Evolutionary conservation across 495 filamentous ascomycete genomes (phyloP), one percentile per base, ranked within the genome.

Genomic region (Pyrenopolyporus hunteri): DNA sequence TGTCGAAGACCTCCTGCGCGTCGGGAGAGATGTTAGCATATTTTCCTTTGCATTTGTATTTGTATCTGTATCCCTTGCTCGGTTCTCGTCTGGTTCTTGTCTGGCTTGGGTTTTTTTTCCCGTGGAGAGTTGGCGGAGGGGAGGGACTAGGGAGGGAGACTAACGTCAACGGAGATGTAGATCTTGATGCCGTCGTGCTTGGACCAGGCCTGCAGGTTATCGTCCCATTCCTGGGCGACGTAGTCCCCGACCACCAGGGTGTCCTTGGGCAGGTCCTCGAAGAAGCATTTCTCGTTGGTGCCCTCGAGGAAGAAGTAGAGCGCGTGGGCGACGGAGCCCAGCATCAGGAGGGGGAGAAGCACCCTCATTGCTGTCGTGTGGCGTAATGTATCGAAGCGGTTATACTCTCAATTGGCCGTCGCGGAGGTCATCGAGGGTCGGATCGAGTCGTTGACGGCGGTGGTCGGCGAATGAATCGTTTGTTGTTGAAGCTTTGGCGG

Each of bases 241-340:
- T 89, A 98, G 74, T 92, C 89, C 64, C 93, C 94, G 35, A 96
- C 92, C 43, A 98, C 93, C 10, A 98, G 77, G 1, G 94, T 98
- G 77, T 97, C 95, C 79, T 98, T 97, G 43, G 95, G 79, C 39
- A 98, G 84, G 76, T 98, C 95, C 80, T 98, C 94, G 78, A 89
- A 97, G 86, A 98, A 98, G 77, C 94, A 98, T 73, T 90, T 92
- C 61, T 87, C 83, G 63, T 80, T 78, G 11, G 84, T 82, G 63
- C 88, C 89, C 69, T 98, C 93, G 74, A 98, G 86, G 81, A 90
- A 97, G 84, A 98, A 97, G 85, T 96, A 92, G 53, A 98, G 85
- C 32, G 91, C 92, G 60, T 91, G 86, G 42, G 87, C 83, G 57
- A 78, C 67, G 40, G 77, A 62, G 71, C 73, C 69, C 63, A 84